Percentiles rank a stretch among this genome's conserved stretches.
Conservation (phyloP, 345 rosid genomes). For the Linum tenue region DNA sequence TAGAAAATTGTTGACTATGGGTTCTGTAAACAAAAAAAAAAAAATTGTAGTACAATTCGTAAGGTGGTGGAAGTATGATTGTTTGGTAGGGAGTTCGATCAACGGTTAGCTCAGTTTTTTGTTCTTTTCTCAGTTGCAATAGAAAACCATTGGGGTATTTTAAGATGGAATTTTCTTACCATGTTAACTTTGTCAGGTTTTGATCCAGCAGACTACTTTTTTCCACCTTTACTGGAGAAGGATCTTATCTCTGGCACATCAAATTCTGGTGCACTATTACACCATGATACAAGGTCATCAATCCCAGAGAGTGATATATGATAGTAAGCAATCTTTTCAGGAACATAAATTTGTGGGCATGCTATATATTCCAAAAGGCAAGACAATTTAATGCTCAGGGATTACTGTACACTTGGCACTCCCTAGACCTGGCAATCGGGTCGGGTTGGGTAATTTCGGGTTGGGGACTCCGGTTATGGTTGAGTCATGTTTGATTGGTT, state of each 20-base stretch:
- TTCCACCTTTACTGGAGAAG: constrained; percentile 52
- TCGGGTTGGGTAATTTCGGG: too few relatives aligned
- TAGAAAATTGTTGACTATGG: too few relatives aligned
- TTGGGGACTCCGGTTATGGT: too few relatives aligned
- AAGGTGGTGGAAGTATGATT: too few relatives aligned
- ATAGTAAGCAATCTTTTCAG: not conserved
- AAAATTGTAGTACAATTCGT: too few relatives aligned
- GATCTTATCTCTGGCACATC: constrained; percentile 83
- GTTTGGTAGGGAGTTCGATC: too few relatives aligned
- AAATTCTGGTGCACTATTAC: constrained; percentile 67
- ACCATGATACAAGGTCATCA: constrained; percentile 15
- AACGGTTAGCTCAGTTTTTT: too few relatives aligned
- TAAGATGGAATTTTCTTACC: constrained; percentile 35
- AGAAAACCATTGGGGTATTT: not conserved
- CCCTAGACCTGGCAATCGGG: constrained; percentile 10
- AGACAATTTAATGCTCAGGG: constrained; percentile 11
- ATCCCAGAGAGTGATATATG: constrained; percentile 7
- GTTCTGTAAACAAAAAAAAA: too few relatives aligned
- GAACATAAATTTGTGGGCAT: not conserved
- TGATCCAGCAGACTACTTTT: constrained; percentile 59
- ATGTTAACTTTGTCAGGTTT: constrained; percentile 77
- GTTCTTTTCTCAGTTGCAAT: too few relatives aligned
- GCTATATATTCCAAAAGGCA: constrained; percentile 7
- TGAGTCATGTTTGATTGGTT: too few relatives aligned
- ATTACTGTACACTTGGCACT: constrained; percentile 57